Evolutionary conservation across 2,329 filamentous ascomycete species (phyloP).

Genomic region (Chaetomium sp.): DNA sequence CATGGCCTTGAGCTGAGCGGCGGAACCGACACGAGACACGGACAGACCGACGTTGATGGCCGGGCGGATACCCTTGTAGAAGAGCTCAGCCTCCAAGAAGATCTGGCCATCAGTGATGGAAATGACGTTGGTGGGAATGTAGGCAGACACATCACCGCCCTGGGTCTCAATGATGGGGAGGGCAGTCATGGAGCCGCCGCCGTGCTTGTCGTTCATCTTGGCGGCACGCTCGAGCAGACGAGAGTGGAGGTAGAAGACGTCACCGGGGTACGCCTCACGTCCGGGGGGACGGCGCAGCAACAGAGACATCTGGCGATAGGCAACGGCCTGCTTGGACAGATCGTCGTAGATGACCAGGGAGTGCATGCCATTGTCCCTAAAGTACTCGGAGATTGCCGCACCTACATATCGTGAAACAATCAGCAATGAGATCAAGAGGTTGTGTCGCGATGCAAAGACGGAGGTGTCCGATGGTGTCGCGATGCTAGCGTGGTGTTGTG

Average conservation of each 20-base stretch:
- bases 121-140: constrained; percentile 99
- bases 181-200: constrained; percentile 94
- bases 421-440: background rate
- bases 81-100: constrained; percentile 98
- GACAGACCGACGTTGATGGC: constrained; percentile 99
- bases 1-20: constrained; percentile 99
- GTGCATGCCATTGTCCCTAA: constrained; percentile 85
- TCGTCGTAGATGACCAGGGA: constrained; percentile 91
- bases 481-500: background rate
- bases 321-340: constrained; percentile 96
- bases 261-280: constrained; percentile 99
- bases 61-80: constrained; percentile 99
- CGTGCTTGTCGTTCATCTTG: constrained; percentile 97
- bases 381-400: constrained; percentile 58
- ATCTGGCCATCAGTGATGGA: constrained; percentile 99
- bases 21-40: constrained; percentile 98
- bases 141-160: constrained; percentile 99
- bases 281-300: constrained; percentile 95
- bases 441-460: background rate
- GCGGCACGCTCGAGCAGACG: constrained; percentile 98
- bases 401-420: background rate
- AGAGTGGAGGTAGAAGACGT: constrained; percentile 99
- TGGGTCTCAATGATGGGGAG: constrained; percentile 99
- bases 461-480: background rate
- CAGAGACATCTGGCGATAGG: constrained; percentile 98